Percentiles rank a stretch among this genome's conserved stretches.
Evolutionary conservation across 352 stramenopile genomes (phyloP).

Genomic region (Pythium periplocum): DNA sequence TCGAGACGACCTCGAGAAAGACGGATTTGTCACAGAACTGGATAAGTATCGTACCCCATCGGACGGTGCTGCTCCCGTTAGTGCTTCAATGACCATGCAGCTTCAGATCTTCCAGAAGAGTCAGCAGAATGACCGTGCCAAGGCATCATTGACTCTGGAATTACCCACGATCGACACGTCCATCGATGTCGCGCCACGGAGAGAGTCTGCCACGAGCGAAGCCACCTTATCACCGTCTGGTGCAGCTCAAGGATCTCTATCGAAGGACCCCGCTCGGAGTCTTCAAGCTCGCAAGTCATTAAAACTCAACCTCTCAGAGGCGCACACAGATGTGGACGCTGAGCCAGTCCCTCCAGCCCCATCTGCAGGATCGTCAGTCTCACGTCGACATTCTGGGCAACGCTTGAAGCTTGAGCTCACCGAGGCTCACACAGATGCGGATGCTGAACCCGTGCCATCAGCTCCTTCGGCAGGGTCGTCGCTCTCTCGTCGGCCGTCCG

Average conservation of each 20-base stretch:
- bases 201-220: not conserved
- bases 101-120: slow-evolving; percentile 22
- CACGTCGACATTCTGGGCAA: not conserved
- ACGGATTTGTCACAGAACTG: slow-evolving; percentile 26
- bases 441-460: not conserved
- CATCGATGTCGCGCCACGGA: not conserved
- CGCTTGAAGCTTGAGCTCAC: not conserved
- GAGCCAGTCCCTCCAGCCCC: not conserved
- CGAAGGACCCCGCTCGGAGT: not conserved
- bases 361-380: not conserved
- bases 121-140: slow-evolving; percentile 7
- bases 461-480: too few relatives aligned
- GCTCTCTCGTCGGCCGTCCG: too few relatives aligned
- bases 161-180: not conserved
- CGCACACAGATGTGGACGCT: not conserved
- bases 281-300: not conserved
- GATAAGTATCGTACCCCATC: slow-evolving; percentile 17
- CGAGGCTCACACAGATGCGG: not conserved
- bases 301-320: not conserved
- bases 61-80: not conserved
- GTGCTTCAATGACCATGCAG: slow-evolving; percentile 10
- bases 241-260: not conserved
- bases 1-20: slow-evolving; percentile 33
- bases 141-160: not conserved
- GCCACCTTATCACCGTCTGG: not conserved